Base-by-base conservation (phyloP, 768 basidiomycete genomes). In the Lentinula sp. region DNA sequence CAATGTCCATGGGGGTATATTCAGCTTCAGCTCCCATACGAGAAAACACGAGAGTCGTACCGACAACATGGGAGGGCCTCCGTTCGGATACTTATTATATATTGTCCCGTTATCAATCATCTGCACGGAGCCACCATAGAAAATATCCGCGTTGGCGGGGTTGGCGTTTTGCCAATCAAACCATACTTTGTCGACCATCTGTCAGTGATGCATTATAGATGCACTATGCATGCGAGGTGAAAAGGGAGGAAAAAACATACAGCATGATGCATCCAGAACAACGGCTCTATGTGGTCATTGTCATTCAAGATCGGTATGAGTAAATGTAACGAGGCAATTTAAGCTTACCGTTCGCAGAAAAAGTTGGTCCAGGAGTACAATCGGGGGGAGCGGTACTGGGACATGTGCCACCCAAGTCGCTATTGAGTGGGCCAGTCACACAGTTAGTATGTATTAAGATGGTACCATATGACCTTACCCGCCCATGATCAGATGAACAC, bases 101-200 rank as follows among this genome's bases (percentile, higher is more conserved):
- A 57, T 40, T 3, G 64, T 62, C 0, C 57, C 13, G 49, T 65
- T 71, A 21, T 67, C 55, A 21, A 71, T 18, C 42, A 65, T 64
- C 49, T 73, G 64, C 3, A 72, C 67, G 5, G 70, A 67, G 4
- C 74, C 75, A 39, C 75, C 75, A 21, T 64, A 62, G 63, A 68
- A 75, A 32, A 68, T 67, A 55, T 61, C 59, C 54, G 60, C 62
- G 61, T 71, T 75, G 10, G 46, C 53, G 2, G 62, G 23, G 60
- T 71, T 50, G 8, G 59, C 60, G 55, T 63, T 60, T 51, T 76
- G 75, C 73, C 73, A 75, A 50, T 74, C 70, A 53, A 45, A 73
- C 74, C 75, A 75, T 18, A 75, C 56, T 60, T 73, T 72, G 63
- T 75, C 75, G 49, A 76, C 64, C 72, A 74, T 74, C 67, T 39